Conservation (phyloP, 148 eudicot genomes). For the Amaranthus palmeri region DNA sequence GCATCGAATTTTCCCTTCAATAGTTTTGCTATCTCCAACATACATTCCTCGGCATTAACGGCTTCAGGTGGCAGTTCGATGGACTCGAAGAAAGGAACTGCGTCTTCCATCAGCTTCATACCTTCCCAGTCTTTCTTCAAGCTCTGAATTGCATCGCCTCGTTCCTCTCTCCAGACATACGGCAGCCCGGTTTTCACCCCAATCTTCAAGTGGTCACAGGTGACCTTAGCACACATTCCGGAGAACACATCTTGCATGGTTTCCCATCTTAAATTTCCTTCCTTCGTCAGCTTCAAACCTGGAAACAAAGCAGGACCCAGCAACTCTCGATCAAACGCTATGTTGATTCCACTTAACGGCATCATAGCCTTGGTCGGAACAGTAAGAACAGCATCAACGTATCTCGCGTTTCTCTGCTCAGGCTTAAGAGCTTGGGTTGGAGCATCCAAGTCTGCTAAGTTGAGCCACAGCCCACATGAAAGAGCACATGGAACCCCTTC, state of each 20-base stretch:
- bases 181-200: slow-evolving; percentile 92
- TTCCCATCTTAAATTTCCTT: slow-evolving; percentile 93
- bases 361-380: slow-evolving; percentile 62
- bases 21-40: slow-evolving; percentile 65
- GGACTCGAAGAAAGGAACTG: slow-evolving; percentile 71
- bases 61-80: slow-evolving; percentile 51
- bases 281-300: slow-evolving; percentile 59
- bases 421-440: slow-evolving; percentile 95
- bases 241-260: slow-evolving; percentile 88
- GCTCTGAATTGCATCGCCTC: slow-evolving; percentile 71
- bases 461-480: slow-evolving; percentile 90
- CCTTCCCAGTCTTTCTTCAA: slow-evolving; percentile 97
- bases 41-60: slow-evolving; percentile 63
- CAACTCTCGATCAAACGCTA: slow-evolving; percentile 65
- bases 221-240: slow-evolving; percentile 77
- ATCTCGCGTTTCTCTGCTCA: slow-evolving; percentile 50
- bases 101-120: slow-evolving; percentile 85
- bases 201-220: slow-evolving; percentile 65
- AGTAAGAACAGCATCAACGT: slow-evolving; percentile 89
- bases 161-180: slow-evolving; percentile 83
- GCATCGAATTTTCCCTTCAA: slow-evolving; percentile 59
- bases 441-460: slow-evolving; percentile 89
- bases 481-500: slow-evolving; percentile 74
- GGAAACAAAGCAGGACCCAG: slow-evolving; percentile 88
- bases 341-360: slow-evolving; percentile 83